phyloP scores from a whole-genome alignment of 1,284 basidiomycete species.

The Rhodotorula mucilaginosa region DNA sequence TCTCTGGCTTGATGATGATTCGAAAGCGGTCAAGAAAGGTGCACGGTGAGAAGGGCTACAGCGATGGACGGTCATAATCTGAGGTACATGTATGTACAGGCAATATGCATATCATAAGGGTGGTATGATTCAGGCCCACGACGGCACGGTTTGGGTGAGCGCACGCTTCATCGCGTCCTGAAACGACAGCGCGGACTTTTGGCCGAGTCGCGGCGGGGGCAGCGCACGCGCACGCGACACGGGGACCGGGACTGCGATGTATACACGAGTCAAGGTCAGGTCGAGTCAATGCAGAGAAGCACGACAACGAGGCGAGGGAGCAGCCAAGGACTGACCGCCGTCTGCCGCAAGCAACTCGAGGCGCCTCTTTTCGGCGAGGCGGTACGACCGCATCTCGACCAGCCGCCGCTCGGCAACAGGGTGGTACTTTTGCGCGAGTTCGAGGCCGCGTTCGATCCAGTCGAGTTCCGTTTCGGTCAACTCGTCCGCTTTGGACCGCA shows the following conservation, averaged over 20 bases:
- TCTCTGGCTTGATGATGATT: no score
- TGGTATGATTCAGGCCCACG: neutral
- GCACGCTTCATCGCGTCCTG: constrained; percentile 10
- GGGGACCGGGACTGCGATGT: no score
- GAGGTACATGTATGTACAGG: no score
- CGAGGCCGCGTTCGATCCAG: constrained; percentile 31
- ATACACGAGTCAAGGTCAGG: no score
- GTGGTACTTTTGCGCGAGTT: constrained; percentile 13
- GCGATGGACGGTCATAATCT: no score
- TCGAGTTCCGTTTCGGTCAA: constrained; percentile 26
- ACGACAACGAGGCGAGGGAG: neutral
- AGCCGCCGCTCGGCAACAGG: constrained; percentile 19
- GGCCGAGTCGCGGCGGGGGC: neutral
- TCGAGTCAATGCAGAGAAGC: neutral
- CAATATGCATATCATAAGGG: no score
- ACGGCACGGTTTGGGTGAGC: constrained; percentile 5
- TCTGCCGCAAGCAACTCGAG: neutral
- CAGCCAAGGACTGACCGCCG: neutral
- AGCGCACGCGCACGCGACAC: neutral
- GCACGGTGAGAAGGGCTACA: no score
- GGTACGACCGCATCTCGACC: constrained; percentile 8
- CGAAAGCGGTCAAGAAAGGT: no score
- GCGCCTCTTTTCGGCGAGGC: neutral
- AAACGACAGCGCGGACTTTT: neutral
- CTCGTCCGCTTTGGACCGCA: constrained; percentile 11